Base-by-base conservation (phyloP, 306 rosid genomes). In the Medicago arabica region DNA sequence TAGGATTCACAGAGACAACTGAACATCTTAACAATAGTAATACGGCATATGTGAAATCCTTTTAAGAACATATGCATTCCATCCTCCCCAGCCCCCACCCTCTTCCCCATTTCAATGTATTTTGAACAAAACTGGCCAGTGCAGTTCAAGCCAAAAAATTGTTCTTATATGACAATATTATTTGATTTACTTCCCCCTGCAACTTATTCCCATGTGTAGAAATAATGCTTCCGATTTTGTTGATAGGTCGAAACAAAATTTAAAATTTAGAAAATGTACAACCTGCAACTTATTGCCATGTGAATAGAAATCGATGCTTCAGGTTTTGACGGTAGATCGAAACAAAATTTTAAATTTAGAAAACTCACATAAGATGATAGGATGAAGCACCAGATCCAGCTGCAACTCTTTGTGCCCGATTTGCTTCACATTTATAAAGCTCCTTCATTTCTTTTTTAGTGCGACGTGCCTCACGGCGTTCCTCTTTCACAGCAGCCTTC, bases 401-500 rank as follows among this genome's bases (percentile, higher is more conserved):
- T 83, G 93, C 98, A 23, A 77, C 83, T 89, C 82, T 96, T 76
- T 90, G 99, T 39, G 98, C 98, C 64, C 83, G 87, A 47, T 84
- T 92, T 17, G 97, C 86, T 83, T 96, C 98, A 50, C 82, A 67
- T 79, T 59, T 89, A 80, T 90, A 96, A 79, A 92, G 96, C 72
- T 47, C 98, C 72, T 89, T 96, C 85, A 69, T 82, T 82, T 96
- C 99, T 39, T 92, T 96, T 67, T 96, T 96, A 12, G 61, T 28
- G 8, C 89, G 94, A 18, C 99, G 88, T 31, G 99, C 92, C 67
- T 84, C 99, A 1, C 91, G 92, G 5, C 90, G 78, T 51, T 91
- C 96, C 82, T 90, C 97, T 84, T 96, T 96, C 10, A 96, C 88
- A 59, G 96, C 98, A 79, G 85, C 80, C 99, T 92, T 54, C 10